Base-by-base conservation (phyloP, 306 rosid genomes). In the Prunus persica region DNA sequence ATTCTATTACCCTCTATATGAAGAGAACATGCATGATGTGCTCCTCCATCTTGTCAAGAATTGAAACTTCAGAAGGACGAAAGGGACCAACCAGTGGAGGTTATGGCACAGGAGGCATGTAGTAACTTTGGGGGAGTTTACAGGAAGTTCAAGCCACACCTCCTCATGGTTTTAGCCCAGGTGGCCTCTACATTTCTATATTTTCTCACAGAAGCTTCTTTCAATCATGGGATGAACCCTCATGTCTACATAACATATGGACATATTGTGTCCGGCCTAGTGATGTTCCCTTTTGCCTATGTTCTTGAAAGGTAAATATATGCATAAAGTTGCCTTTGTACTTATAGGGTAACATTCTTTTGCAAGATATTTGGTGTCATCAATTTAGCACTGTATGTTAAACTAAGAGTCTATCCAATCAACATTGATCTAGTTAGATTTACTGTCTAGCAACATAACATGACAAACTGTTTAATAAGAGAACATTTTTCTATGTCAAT, bases 201-300 rank as follows among this genome's bases (percentile, higher is more conserved):
- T 80, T 85, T 90, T 19, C 80, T 89, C 66, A 78, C 87, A 7
- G 88, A 94, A 76, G 89, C 96, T 75, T 92, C 97, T 28, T 86
- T 94, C 89, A 89, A 92, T 49, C 97, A 83, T 85, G 98, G 97
- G 8, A 84, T 94, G 97, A 94, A 90, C 69, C 97, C 97, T 82
- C 85, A 84, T 49, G 92, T 92, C 49, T 84, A 86, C 61, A 73
- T 92, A 28, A 92, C 97, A 27, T 94, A 94, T 57, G 82, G 97
- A 2, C 93, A 92, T 47, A n/a, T 86, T 19, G 88, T 89, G 1
- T 84, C 90, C 18, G 84, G 82, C 3, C 18, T 90, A 9, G 76
- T 71, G 11, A 83, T 86, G 81, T 72, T 89, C 56, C 97, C 98
- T 50, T 86, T 94, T 68, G 96, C 95, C 43, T 94, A 90, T 76